Base-by-base conservation (phyloP, 225 moss, liverwort and hornwort species). In the Physcomitrellopsis africana region DNA sequence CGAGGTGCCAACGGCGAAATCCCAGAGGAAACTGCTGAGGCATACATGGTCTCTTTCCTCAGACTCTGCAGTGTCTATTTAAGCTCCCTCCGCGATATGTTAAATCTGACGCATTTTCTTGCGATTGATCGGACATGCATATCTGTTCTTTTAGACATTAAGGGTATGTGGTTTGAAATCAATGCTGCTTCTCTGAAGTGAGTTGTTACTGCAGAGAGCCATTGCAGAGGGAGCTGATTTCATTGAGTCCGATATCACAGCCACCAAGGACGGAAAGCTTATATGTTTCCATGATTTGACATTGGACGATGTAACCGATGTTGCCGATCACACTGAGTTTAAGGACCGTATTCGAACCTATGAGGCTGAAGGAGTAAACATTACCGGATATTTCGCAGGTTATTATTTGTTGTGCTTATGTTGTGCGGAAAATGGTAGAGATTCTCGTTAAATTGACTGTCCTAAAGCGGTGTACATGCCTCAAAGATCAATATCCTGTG, bases 171-270 rank as follows among this genome's bases (percentile, higher is more conserved):
- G 18, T 61, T 74, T 57, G 49, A 16, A 7, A 27, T 27, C 16
- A 47, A 10, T 11, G 18, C 24, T 67, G n/a, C 10, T 4, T 42
- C 19, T n/a, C 26, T 68, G 32, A 68, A 18, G 22, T 18, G 56
- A 10, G 49, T 37, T 59, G 24, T 48, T 15, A 18, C 80, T 37
- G 85, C 91, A 95, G 93, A 93, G 93, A 68, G 95, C 93, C 23
- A 89, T 91, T 69, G 80, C 72, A 8, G 91, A 88, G 60, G 95
- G 95, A 16, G 91, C 92, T 7, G 95, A 95, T 72, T 95, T 95
- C 78, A 88, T 95, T 63, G 95, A 95, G 86, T 88, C 95, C 7
- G 93, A 95, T 58, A 93, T 95, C 17, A 76, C 77, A 43, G 82
- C 95, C 10, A 93, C 92, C 9, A 95, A 93, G 62, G 95, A 95